Evolutionary conservation across 306 rosid species (phyloP), one percentile per base, ranked within the genome.

Genomic region (Prunus mume): DNA sequence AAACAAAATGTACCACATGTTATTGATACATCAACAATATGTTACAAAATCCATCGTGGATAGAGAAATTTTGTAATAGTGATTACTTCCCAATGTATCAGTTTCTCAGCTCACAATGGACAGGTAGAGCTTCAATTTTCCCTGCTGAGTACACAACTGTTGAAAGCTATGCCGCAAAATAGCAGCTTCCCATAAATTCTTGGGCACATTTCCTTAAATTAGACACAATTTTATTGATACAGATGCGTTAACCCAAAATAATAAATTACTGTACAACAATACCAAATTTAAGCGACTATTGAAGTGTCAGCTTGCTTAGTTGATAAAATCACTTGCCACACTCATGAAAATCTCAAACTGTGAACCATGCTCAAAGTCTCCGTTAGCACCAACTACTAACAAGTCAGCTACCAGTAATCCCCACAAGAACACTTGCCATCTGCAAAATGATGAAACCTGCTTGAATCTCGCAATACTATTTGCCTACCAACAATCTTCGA

Each of bases 401-500:
- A 71, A 78, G 46, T 51, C 50, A 24, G 55, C 85, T 83, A 93
- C 97, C 97, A 93, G 84, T 82, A 93, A 84, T 91, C 97, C 68
- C 90, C 91, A 64, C 98, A 93, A 32, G 98, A 89, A 86, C 98
- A 93, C 34, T 76, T 76, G 28, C 97, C 98, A 77, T 83, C 87
- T 22, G 77, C 85, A 73, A 91, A 93, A 81, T 93, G 98, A 79
- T 93, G 98, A 80, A 93, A 93, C 82, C 98, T 86, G 81, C 83
- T 88, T 80, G 97, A 85, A 86, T 93, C 98, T 69, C 96, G 87
- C 74, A 91, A 79, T 38, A 91, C 85, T 73, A 93, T 88, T 74
- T 79, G 88, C 68, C 98, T 87, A 66, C 81, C 83, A 64, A 88
- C 90, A 73, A 91, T 91, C 78, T 87, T 82, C 12, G 98, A 93